Base-by-base conservation (phyloP, 495 filamentous ascomycete genomes). In the Penicillium salamii region DNA sequence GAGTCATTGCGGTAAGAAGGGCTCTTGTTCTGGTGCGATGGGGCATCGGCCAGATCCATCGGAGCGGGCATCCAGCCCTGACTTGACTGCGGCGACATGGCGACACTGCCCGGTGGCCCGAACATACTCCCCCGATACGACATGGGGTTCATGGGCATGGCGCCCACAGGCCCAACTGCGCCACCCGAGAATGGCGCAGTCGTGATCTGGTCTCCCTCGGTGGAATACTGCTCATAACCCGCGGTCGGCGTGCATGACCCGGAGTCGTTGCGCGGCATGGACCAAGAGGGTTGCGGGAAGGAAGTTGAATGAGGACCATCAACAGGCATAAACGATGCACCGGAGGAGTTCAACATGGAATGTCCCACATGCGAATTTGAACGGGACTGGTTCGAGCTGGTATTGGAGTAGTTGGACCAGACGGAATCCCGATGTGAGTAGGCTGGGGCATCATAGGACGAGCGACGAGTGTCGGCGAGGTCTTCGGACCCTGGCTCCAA, bases 1-100 rank as follows among this genome's bases (percentile, higher is more conserved):
- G 90, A 89, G 69, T 87, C 87, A 35, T 90, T 86, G 44, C 88
- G 81, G 64, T 86, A 89, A 43, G 78, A 69, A 5, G 90, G 89
- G 63, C 85, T 92, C 58, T 89, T 82, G 72, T 87, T 92, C 5
- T 83, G 75, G 67, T 88, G 76, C 0, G 83, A 79, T 40, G 77
- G 78, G 14, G 72, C 66, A 46, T 87, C 83, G 23, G 80, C 70
- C 49, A 81, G 59, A 34, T 82, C 80, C 31, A 78, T 74, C 28
- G 78, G 70, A 8, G 77, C 72, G 45, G 74, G 73, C 68, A 83
- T 81, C 82, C 82, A 86, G 46, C 81, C 81, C 52, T 82, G 75
- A 67, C 73, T 78, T 46, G 74, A 79, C 64, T 83, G 81, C 40
- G 83, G 82, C 32, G 82, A 85, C 69, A 81, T 75, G 38, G 77